Conservation (phyloP, 129 eudicot species). For the Logfia minima region DNA sequence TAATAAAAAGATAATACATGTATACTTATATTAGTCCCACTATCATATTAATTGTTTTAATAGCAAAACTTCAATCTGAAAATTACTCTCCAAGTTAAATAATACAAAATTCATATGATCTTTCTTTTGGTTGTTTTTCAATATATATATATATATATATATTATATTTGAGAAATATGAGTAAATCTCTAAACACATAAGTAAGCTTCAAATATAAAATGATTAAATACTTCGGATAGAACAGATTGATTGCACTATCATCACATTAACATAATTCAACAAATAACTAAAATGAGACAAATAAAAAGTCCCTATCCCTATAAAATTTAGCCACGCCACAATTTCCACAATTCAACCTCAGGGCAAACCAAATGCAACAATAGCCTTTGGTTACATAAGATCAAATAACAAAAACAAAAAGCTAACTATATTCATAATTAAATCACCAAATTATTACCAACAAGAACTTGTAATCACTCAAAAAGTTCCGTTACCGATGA, state of each 20-base stretch:
- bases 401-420: background rate
- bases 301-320: background rate
- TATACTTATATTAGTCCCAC: no score
- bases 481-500: conserved; percentile 50
- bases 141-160: no score
- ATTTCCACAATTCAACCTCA: background rate
- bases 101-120: background rate
- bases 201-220: background rate
- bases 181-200: background rate
- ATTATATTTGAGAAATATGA: background rate
- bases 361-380: background rate
- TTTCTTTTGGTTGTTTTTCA: no score
- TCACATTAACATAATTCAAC: background rate
- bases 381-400: background rate
- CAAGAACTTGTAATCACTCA: background rate
- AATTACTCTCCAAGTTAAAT: background rate
- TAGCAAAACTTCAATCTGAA: background rate
- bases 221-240: background rate
- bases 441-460: background rate
- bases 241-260: background rate
- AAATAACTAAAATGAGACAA: background rate
- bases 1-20: no score
- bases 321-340: background rate
- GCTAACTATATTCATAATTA: background rate
- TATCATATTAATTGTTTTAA: background rate